Evolutionary conservation across 164 flowering plant species (phyloP), one percentile per base, ranked within the genome.

Genomic region (Pachysandra terminalis): DNA sequence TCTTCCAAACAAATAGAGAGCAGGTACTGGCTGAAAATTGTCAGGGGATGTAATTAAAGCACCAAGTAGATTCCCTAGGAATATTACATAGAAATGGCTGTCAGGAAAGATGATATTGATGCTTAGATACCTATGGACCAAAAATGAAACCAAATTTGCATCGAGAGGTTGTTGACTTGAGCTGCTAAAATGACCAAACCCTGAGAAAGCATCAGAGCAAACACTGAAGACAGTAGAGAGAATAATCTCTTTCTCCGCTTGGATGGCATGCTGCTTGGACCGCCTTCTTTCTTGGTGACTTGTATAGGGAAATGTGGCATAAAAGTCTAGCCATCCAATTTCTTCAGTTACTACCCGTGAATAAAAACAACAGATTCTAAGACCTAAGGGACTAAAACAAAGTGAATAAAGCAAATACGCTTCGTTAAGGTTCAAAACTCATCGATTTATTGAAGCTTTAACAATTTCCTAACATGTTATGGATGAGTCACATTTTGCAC

Each of bases 251-350:
- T 79, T 77, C 78, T 86, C 86, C 56, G 93, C 90, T 72, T 86
- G 89, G 32, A 73, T 75, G 10, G 81, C 58, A 65, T 79, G 83
- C 28, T 77, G 84, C 65, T 84, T 88, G 22, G 80, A 67, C 67
- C 80, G 69, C 68, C 76, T 78, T 67, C 76, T 78, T 21, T 76
- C 87, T 51, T 71, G 75, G 59, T 66, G 54, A 28, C 56, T 55
- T 28, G 54, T 57, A 63, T 48, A 23, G 66, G 74, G 66, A 68
- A 64, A 75, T 58, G 73, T 59, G 58, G 78, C 77, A 66, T 85
- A 85, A 65, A 85, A 81, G 59, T 86, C 82, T 19, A 89, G 78
- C 91, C 94, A 89, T 63, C 88, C 82, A 59, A 86, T 79, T 77
- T 89, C 94, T 75, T 85, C 87, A 64, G 65, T 65, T 56, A 89